Evolutionary conservation across 2,329 filamentous ascomycete species (phyloP), one percentile per base, ranked within the genome.

Genomic region (Paraphoma chrysanthemicola): DNA sequence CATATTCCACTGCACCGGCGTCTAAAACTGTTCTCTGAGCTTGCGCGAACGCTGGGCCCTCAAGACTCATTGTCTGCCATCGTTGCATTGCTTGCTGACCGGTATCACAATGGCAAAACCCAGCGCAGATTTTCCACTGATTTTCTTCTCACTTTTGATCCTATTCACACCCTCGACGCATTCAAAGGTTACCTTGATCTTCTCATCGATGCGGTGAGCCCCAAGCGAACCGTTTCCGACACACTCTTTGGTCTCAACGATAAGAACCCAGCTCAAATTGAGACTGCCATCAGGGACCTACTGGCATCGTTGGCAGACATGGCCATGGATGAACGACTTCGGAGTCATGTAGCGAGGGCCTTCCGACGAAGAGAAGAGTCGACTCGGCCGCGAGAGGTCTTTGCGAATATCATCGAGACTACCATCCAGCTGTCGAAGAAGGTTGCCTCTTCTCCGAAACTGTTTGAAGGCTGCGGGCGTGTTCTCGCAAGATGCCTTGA

Each of bases 1-100:
- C 95, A 99, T 73, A 93, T 99, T 61, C 95, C 95, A 5, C 85
- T 89, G 8, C 93, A 97, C 75, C 86, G 95, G 54, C 88, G 93
- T 63, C 86, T 91, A 30, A 88, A 88, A 41, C 81, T 99, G 6
- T 99, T 97, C 77, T 85, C 90, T 51, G 91, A 94, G 48, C 82
- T 99, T 16, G 88, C 95, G 18, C 87, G 92, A 67, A 96, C 93
- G 10, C 83, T 99, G 3, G 94, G 94, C 2, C 84, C 92, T 0
- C 85, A 90, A 50, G 93, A 98, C 59, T 96, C 96, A 69, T 82
- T 98, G 23, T 96, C 92, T 67, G 93, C 92, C 5, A 85, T 99
- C 12, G 79, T 96, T 47, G 90, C 91, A 54, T 93, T 98, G 86
- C 85, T 99, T 57, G 88, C 92, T n/a, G 92, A 97, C 72, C 90